Percentiles rank a stretch among this genome's conserved stretches.
Evolutionary conservation across 2,329 filamentous ascomycete species (phyloP).

Genomic region (Lachnellula hyalina): DNA sequence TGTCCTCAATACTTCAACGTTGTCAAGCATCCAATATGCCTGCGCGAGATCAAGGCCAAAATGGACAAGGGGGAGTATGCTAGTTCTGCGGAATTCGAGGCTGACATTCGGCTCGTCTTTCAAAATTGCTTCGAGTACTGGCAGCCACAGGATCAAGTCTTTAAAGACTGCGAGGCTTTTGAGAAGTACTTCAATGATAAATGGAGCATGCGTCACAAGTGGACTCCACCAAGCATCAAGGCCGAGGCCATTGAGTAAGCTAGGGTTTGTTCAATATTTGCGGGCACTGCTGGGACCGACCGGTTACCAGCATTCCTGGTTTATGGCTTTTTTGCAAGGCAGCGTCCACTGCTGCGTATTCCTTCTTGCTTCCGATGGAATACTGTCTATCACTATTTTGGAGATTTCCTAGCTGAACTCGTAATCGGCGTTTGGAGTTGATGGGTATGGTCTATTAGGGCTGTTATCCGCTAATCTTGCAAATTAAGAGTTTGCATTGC

Average conservation of each 20-base stretch:
- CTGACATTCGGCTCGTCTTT: constrained; percentile 58
- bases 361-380: no score
- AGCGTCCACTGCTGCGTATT: no score
- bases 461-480: no score
- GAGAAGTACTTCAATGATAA: constrained; percentile 56
- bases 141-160: constrained; percentile 50
- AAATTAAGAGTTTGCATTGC: no score
- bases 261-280: not conserved
- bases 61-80: constrained; percentile 50
- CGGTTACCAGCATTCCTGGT: no score
- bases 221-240: constrained; percentile 50
- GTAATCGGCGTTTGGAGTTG: no score
- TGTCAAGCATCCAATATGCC: constrained; percentile 57
- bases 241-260: constrained; percentile 31
- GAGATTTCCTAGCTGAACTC: no score
- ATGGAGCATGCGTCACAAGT: constrained; percentile 53
- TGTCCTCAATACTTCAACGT: constrained; percentile 59
- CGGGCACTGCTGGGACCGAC: not conserved
- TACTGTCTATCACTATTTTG: no score
- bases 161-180: constrained; percentile 49
- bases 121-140: constrained; percentile 61
- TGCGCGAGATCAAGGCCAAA: constrained; percentile 54
- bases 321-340: no score
- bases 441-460: no score
- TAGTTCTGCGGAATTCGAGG: constrained; percentile 48